phyloP scores from a whole-genome alignment of 345 rosid genomes.

The Toxicodendron radicans region DNA sequence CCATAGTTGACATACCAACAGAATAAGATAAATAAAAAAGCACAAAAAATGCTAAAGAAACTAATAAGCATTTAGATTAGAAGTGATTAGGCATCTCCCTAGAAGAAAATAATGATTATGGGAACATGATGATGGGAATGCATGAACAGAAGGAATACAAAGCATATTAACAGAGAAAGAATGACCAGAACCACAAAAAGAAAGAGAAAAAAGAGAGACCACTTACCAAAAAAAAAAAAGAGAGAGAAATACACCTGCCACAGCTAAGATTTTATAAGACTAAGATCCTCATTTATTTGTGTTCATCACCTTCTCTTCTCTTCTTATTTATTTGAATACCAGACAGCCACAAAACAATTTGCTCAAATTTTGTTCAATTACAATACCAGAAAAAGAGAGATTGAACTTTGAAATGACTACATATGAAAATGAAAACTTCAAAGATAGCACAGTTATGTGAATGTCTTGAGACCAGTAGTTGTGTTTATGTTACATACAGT shows the following conservation, averaged over 20 bases:
- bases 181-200: background rate
- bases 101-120: background rate
- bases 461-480: background rate
- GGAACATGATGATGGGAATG: background rate
- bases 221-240: too few species aligned
- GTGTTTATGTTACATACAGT: background rate
- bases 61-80: background rate
- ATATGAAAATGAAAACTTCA: too few species aligned
- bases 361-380: too few species aligned
- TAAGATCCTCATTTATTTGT: background rate
- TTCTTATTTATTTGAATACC: background rate
- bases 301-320: background rate
- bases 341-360: too few species aligned
- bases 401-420: too few species aligned
- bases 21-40: slow-evolving; percentile 26
- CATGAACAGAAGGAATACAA: background rate
- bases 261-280: background rate
- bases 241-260: background rate
- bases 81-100: background rate
- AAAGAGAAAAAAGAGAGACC: too few species aligned
- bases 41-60: background rate
- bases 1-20: slow-evolving; percentile 22
- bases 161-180: background rate
- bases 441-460: too few species aligned
- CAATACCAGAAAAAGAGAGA: too few species aligned